phyloP scores from a whole-genome alignment of 306 rosid genomes.

The Carpinus viminea region DNA sequence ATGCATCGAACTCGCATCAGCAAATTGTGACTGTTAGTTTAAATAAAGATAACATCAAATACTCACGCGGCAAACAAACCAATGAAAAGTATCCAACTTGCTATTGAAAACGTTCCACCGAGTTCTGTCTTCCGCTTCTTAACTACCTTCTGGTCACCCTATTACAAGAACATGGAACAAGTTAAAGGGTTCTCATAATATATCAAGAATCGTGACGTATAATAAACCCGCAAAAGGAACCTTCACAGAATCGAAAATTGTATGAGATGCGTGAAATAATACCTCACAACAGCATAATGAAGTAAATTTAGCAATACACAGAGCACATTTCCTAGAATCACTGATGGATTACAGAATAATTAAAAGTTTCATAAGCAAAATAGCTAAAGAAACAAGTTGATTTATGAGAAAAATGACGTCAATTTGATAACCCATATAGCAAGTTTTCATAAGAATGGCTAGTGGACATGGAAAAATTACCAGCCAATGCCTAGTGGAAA shows the following conservation, averaged over 20 bases:
- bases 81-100: constrained; percentile 92
- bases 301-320: background rate
- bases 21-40: constrained; percentile 2
- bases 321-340: background rate
- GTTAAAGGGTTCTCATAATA: constrained; percentile 25
- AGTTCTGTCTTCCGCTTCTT: constrained; percentile 97
- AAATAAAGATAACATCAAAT: constrained; percentile 20
- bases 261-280: background rate
- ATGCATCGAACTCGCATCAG: background rate
- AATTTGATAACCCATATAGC: background rate
- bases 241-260: background rate
- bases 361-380: background rate
- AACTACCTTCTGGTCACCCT: constrained; percentile 90
- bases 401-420: background rate
- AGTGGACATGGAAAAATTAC: constrained; percentile 30
- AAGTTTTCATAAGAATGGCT: background rate
- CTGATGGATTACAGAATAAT: background rate
- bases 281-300: background rate
- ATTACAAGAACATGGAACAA: constrained; percentile 25
- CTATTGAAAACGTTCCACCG: constrained; percentile 94
- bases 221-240: background rate
- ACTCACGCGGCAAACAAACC: constrained; percentile 96
- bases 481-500: constrained; percentile 95
- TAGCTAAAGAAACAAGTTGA: background rate
- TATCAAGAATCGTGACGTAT: background rate